Evolutionary conservation across 306 rosid species (phyloP), one percentile per base, ranked within the genome.

Genomic region (Castanopsis chinensis): DNA sequence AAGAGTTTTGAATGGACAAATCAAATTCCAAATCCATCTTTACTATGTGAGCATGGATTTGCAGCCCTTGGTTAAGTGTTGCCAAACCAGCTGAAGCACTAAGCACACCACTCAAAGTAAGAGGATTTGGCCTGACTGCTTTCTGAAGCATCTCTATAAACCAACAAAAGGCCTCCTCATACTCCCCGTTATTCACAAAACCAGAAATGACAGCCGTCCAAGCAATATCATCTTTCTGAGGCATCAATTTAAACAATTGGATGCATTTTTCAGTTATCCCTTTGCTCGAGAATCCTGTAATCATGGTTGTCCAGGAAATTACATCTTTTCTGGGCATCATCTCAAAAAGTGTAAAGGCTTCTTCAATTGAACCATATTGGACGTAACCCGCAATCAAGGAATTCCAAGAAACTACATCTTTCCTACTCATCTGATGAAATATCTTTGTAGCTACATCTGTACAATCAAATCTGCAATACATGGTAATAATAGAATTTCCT

Each of bases 121-220:
- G 83, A 78, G 94, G 86, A 72, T 86, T 90, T 19, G 91, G 88
- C 78, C 49, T 81, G 82, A 81, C 72, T 61, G 80, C 86, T 71
- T 79, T 85, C 76, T 37, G 74, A 61, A 81, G 86, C 96, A 94
- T 90, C 84, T 59, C 75, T 63, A 79, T 80, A 86, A 86, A 94
- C 96, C 90, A 92, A 83, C 13, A 71, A 76, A 92, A 81, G 78
- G 97, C 96, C 75, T 80, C 85, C 85, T 86, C 92, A 27, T 83
- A 84, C 70, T 85, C 90, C 64, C 75, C 86, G 69, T 88, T 90
- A 81, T 76, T 89, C 75, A 89, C 94, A 83, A 94, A 84, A 68
- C 94, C 94, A 2, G 98, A 92, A 88, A 92, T 87, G 73, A 89
- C 73, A 71, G 93, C 92, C 33, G 98, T 92, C 97, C 97, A 94